Evolutionary conservation across 495 filamentous ascomycete species (phyloP).

Genomic region (Rhypophila decipiens): DNA sequence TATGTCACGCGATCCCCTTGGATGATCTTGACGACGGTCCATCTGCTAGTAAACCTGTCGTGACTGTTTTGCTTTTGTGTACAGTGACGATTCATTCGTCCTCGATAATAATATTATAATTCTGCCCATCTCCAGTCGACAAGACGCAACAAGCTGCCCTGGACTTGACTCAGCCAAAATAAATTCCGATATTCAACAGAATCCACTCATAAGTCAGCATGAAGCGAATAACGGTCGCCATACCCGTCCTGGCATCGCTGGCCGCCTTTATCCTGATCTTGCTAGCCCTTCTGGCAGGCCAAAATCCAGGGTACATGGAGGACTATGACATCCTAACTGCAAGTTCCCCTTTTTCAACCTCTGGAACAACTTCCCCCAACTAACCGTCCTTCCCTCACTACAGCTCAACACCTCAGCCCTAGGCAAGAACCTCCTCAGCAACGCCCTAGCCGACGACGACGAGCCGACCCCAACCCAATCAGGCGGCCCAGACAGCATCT

Average conservation of each 20-base stretch:
- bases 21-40: no score
- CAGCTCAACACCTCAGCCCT: slow-evolving; percentile 62
- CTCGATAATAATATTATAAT: no score
- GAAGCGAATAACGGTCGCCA: slow-evolving; percentile 11
- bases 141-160: no score
- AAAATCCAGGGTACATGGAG: slow-evolving; percentile 52
- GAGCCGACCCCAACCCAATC: slow-evolving; percentile 8
- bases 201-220: slow-evolving; percentile 6
- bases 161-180: no score
- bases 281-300: slow-evolving; percentile 66
- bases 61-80: no score
- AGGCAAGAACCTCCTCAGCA: slow-evolving; percentile 43
- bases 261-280: slow-evolving; percentile 61
- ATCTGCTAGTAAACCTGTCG: no score
- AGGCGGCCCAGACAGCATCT: slow-evolving; percentile 3
- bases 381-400: neutral
- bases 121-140: no score
- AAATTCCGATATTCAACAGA: no score
- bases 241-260: slow-evolving; percentile 22
- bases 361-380: neutral
- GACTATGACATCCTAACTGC: slow-evolving; percentile 62
- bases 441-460: neutral
- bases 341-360: slow-evolving; percentile 17
- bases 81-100: no score
- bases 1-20: no score